Evolutionary conservation across 352 stramenopile species (phyloP).

Genomic region (Phytophthora syringae): DNA sequence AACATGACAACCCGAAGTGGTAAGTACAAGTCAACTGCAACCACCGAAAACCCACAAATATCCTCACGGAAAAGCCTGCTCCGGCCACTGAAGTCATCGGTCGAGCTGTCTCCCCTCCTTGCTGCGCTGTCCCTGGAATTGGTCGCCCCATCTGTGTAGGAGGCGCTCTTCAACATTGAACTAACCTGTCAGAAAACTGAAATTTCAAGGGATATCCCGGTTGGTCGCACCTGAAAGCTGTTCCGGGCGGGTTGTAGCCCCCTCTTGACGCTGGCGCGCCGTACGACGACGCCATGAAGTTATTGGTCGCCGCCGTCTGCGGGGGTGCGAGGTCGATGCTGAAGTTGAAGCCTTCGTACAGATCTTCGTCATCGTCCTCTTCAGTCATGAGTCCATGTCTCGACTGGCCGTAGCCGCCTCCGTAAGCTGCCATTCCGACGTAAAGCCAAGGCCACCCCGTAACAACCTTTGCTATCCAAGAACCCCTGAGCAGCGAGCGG

Average conservation of each 20-base stretch:
- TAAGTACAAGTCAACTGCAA: background rate
- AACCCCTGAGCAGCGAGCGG: conserved; percentile 16
- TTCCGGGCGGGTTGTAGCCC: conserved; percentile 72
- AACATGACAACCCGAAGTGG: background rate
- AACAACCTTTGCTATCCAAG: conserved; percentile 12
- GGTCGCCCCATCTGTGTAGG: conserved; percentile 83
- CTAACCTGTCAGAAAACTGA: background rate
- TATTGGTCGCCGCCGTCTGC: conserved; percentile 66
- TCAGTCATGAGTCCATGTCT: conserved; percentile 71
- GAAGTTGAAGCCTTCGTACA: conserved; percentile 93
- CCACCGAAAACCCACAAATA: background rate
- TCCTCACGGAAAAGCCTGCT: conserved; percentile 87
- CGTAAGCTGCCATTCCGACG: conserved; percentile 46
- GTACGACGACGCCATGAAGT: conserved; percentile 67
- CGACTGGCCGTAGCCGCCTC: conserved; percentile 58
- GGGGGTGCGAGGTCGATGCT: conserved; percentile 81
- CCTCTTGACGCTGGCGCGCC: conserved; percentile 59
- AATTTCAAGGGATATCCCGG: background rate
- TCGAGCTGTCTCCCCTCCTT: conserved; percentile 66
- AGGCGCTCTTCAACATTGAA: conserved; percentile 46
- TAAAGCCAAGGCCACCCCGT: background rate
- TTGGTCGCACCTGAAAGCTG: conserved; percentile 61
- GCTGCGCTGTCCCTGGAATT: conserved; percentile 62
- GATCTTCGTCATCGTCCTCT: conserved; percentile 86
- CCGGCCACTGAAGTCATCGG: conserved; percentile 95